Base-by-base conservation (phyloP, 2,329 filamentous ascomycete species). In the Colletotrichum orchidophilum region DNA sequence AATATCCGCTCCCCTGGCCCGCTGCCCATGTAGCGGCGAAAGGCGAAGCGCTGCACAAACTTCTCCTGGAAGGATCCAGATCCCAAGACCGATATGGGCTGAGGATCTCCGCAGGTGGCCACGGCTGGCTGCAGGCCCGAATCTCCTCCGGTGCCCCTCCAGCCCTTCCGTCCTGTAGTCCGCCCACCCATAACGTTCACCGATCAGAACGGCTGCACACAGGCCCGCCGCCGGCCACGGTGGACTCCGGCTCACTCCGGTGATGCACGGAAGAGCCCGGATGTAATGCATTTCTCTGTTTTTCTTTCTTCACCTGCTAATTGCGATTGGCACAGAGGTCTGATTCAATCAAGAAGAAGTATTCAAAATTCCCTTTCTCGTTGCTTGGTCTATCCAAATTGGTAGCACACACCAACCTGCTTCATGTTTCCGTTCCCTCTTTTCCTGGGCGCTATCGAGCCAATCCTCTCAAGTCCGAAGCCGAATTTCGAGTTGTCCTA, bases 41-140 rank as follows among this genome's bases (percentile, higher is more conserved):
- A 46, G 39, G 15, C 39, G 39, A n/a, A 46, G 39, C 15, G 39
- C 39, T 46, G 39, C 52, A 71, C 64, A 53, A 58, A 57, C 24
- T 46, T 15, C 13, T 50, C n/a, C 24, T 33, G n/a, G 26, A 33
- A 33, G 58, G 50, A 68, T 68, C 35, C 27, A 50, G 58, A 62
- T 63, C 18, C 58, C 57, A 58, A 71, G 52, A 42, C 64, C 58
- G 64, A 70, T 31, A 68, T 59, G 46, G 52, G 31, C 64, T 31
- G 68, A 71, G 42, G 24, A 57, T 53, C 52, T 71, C 64, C 64
- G 50, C 52, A 58, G 52, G 35, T 52, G 24, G n/a, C 58, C 24
- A 53, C 39, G 29, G 50, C 35, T 52, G 24, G n/a, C 58, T 26
- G 58, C 31, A 24, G 39, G 29, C 31, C 67, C 63, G 42, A 42